Evolutionary conservation across 108 stramenopile species (phyloP).

Genomic region (Nitzschia palea): DNA sequence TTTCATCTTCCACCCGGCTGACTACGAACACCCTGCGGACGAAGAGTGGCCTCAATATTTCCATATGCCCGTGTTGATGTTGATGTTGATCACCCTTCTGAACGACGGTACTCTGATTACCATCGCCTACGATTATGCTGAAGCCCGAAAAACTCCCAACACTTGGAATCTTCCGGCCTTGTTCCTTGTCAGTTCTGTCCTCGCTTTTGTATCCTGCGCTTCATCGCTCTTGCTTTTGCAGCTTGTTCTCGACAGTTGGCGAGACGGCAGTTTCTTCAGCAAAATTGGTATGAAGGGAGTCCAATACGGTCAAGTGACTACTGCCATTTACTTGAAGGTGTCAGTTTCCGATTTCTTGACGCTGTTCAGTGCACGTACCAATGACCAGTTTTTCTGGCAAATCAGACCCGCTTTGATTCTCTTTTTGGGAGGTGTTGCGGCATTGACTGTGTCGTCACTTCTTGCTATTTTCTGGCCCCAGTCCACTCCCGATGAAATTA

Average conservation of each 20-base stretch:
- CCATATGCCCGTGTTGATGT: conserved; percentile 72
- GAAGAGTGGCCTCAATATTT: conserved; percentile 52
- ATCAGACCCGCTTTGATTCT: conserved; percentile 40
- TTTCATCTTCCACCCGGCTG: conserved; percentile 51
- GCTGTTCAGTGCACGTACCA: conserved; percentile 50
- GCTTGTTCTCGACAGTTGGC: conserved; percentile 45
- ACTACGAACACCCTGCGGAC: conserved; percentile 34
- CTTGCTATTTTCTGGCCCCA: conserved; percentile 45
- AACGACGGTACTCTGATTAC: conserved; percentile 80
- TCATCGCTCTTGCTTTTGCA: conserved; percentile 46
- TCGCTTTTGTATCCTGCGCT: conserved; percentile 46
- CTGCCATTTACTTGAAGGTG: conserved; percentile 55
- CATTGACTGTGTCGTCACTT: conserved; percentile 40
- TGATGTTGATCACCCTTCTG: conserved; percentile 75
- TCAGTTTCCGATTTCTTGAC: conserved; percentile 60
- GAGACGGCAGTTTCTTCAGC: conserved; percentile 35
- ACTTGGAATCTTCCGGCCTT: conserved; percentile 55
- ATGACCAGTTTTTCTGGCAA: conserved; percentile 41
- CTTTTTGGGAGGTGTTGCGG: conserved; percentile 32
- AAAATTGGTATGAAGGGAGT: conserved; percentile 40
- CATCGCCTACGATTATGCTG: conserved; percentile 67
- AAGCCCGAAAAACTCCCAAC: conserved; percentile 45
- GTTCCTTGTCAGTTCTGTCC: conserved; percentile 42
- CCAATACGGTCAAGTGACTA: conserved; percentile 52
- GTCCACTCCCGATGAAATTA: conserved; percentile 38